Conservation (phyloP, 2,329 filamentous ascomycete genomes). For the Stachybotrys chartarum region DNA sequence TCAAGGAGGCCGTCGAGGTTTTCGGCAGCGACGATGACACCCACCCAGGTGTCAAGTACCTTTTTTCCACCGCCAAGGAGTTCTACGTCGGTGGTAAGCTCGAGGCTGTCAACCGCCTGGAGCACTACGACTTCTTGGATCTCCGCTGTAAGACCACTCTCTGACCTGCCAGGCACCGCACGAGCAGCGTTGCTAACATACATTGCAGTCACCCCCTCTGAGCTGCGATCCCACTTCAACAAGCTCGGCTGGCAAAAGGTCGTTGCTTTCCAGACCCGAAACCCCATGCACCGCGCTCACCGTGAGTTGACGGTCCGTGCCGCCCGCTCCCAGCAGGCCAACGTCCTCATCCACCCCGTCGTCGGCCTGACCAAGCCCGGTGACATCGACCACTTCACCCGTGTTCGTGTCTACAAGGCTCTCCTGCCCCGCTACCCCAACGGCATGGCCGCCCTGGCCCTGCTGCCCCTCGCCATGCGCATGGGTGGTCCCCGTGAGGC, state of each 20-base stretch:
- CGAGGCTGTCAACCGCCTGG: slow-evolving; percentile 87
- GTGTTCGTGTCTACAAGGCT: slow-evolving; percentile 97
- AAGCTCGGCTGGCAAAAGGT: slow-evolving; percentile 98
- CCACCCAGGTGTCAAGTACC: slow-evolving; percentile 88
- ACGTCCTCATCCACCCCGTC: slow-evolving; percentile 97
- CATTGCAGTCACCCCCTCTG: slow-evolving; percentile 72
- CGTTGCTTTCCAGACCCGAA: slow-evolving; percentile 97
- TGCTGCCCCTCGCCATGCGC: slow-evolving; percentile 93
- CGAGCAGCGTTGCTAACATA: slow-evolving; percentile 5
- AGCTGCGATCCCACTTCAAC: slow-evolving; percentile 94
- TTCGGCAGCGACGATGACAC: slow-evolving; percentile 87
- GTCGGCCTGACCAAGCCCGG: slow-evolving; percentile 98
- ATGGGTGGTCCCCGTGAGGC: slow-evolving; percentile 98
- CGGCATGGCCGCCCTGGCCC: slow-evolving; percentile 94
- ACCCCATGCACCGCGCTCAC: slow-evolving; percentile 99
- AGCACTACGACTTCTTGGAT: slow-evolving; percentile 98
- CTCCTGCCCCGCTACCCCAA: slow-evolving; percentile 95
- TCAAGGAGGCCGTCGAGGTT: slow-evolving; percentile 85
- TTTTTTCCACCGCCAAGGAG: slow-evolving; percentile 72
- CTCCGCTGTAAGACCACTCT: slow-evolving; percentile 64
- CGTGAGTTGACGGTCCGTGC: slow-evolving; percentile 96
- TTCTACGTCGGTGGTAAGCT: slow-evolving; percentile 95
- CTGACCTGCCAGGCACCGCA: not conserved
- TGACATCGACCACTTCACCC: slow-evolving; percentile 99
- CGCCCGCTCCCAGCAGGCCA: slow-evolving; percentile 90